Conservation (phyloP, 768 basidiomycete species). For the Russula dissimulans region DNA sequence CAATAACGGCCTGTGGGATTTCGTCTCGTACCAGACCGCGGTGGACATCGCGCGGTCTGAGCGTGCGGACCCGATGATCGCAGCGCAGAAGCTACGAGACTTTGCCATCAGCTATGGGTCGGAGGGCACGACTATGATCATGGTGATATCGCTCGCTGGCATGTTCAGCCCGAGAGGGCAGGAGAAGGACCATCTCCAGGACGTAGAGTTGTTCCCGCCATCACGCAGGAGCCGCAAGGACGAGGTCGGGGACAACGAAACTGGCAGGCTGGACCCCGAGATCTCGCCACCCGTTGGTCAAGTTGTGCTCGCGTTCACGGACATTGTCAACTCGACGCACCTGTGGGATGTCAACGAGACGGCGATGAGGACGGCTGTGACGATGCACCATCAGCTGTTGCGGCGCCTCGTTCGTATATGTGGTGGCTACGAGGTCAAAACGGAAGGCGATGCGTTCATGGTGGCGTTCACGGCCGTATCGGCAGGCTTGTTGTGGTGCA, state of each 20-base stretch:
- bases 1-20: constrained; percentile 90
- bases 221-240: constrained; percentile 33
- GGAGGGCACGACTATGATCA: constrained; percentile 91
- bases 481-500: constrained; percentile 82
- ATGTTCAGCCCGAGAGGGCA: constrained; percentile 52
- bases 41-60: constrained; percentile 88
- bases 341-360: constrained; percentile 87
- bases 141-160: constrained; percentile 83
- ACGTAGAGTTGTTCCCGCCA: constrained; percentile 29
- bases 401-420: constrained; percentile 80
- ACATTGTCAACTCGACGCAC: constrained; percentile 93
- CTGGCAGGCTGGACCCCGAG: constrained; percentile 62
- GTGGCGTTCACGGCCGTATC: constrained; percentile 89
- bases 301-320: constrained; percentile 92
- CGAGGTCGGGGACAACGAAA: constrained; percentile 46
- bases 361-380: constrained; percentile 92
- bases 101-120: constrained; percentile 96
- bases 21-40: constrained; percentile 88
- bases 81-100: constrained; percentile 93
- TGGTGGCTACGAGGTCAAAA: constrained; percentile 98
- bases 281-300: constrained; percentile 80
- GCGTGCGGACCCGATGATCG: constrained; percentile 68
- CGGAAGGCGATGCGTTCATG: constrained; percentile 99
- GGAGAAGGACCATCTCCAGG: constrained; percentile 38
- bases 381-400: constrained; percentile 78